Evolutionary conservation across 140 eudicot species (phyloP), one percentile per base, ranked within the genome.

Genomic region (Senecio squalidus): DNA sequence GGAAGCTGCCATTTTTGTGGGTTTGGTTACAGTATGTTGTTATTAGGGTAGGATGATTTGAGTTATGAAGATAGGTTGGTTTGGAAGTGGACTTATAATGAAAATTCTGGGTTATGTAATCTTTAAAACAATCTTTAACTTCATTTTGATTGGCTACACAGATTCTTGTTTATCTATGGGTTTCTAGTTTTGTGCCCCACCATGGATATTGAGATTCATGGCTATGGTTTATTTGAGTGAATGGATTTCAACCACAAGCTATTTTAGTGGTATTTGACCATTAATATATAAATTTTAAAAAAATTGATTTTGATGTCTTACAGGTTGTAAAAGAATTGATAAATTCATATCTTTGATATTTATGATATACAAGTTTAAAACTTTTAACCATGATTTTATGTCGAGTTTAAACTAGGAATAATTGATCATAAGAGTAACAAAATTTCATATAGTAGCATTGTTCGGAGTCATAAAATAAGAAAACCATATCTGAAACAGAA

Each of bases 1-100:
- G 46, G 84, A 74, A 60, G 84, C 64, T 46, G 84, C 84, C 84
- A 78, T 78, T 67, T 46, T 31, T 29, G 64, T 67, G 41, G 50
- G 44, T 44, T 43, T 48, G 46, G 68, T 50, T 59, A 5, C 48
- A 43, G 7, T 10, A 58, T 36, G 5, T 45, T 45, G 64, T 28
- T 18, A 29, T 24, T 51, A n/a, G 29, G 4, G 57, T 15, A 17
- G 20, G 4, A 52, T 6, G 25, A 65, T 62, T 45, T 72, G 56
- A 36, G 77, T 47, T 55, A 38, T 72, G 77, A 36, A 71, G 15
- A 24, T 63, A 57, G 27, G 74, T 11, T 36, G 43, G 41, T 13
- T 5, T 44, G 43, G 63, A 21, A 55, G 47, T 14, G 9, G 63
- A 17, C 46, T 71, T 62, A 43, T 33, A 54, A 22, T n/a, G 55